Conservation (phyloP, 225 moss, liverwort and hornwort species). For the Polytrichum formosum region DNA sequence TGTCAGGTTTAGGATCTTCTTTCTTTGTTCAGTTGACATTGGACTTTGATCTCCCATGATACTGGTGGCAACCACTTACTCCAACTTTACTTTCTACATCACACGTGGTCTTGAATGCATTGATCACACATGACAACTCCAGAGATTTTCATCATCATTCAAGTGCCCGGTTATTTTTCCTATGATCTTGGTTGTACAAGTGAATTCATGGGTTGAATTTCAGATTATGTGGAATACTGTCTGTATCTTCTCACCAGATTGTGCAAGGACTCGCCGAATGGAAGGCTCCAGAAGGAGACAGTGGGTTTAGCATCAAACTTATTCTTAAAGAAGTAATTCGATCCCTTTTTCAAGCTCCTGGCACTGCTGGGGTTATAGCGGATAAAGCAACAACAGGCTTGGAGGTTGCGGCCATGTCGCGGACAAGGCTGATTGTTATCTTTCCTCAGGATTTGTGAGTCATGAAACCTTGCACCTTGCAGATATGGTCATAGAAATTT, state of each 20-base stretch:
- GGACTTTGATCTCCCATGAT: no score
- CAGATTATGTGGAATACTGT: background rate
- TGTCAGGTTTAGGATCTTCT: no score
- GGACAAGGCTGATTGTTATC: slow-evolving; percentile 57
- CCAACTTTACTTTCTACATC: no score
- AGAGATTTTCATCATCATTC: no score
- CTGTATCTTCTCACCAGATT: slow-evolving; percentile 22
- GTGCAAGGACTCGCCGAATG: slow-evolving; percentile 44
- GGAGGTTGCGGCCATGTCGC: slow-evolving; percentile 32
- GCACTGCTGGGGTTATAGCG: slow-evolving; percentile 17
- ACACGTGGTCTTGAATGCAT: no score
- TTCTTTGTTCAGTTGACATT: no score
- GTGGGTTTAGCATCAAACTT: slow-evolving; percentile 25
- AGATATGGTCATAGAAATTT: slow-evolving; percentile 8
- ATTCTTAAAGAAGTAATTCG: slow-evolving; percentile 27
- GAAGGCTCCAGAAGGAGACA: slow-evolving; percentile 33
- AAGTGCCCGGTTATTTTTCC: no score
- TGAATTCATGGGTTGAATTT: background rate
- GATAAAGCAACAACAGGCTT: slow-evolving; percentile 26
- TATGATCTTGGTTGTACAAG: no score
- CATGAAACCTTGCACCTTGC: slow-evolving; percentile 16
- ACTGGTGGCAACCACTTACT: no score
- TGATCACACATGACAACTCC: no score
- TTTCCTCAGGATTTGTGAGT: slow-evolving; percentile 65
- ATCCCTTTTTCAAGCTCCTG: slow-evolving; percentile 18